phyloP scores from a whole-genome alignment of 2,329 filamentous ascomycete species.

The Cladosporium velox region DNA sequence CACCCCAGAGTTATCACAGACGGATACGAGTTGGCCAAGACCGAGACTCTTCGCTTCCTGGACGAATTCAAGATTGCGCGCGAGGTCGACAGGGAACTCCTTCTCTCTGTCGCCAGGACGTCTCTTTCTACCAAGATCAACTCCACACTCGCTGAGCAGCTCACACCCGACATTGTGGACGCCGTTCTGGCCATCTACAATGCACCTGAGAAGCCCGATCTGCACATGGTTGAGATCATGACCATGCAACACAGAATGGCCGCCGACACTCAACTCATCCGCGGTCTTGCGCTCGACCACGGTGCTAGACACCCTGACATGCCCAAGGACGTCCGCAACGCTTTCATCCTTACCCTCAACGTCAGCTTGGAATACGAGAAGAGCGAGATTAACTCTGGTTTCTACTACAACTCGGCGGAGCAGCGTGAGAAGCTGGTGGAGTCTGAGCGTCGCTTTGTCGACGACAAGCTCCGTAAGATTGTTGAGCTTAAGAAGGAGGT shows the following conservation, averaged over 20 bases:
- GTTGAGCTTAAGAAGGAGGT: constrained; percentile 97
- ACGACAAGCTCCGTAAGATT: constrained; percentile 95
- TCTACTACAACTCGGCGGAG: constrained; percentile 97
- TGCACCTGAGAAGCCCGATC: constrained; percentile 84
- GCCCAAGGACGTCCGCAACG: constrained; percentile 95
- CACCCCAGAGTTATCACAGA: constrained; percentile 97
- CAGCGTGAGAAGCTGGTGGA: constrained; percentile 98
- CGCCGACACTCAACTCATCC: constrained; percentile 93
- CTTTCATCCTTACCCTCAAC: constrained; percentile 91
- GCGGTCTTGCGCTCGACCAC: constrained; percentile 89
- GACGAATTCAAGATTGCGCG: constrained; percentile 88
- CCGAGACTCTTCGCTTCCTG: constrained; percentile 89
- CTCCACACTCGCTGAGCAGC: constrained; percentile 79
- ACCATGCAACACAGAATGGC: constrained; percentile 99
- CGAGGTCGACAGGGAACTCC: constrained; percentile 88
- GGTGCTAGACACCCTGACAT: constrained; percentile 97
- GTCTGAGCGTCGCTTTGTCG: constrained; percentile 92
- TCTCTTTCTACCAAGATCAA: constrained; percentile 96
- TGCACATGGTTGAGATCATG: constrained; percentile 99
- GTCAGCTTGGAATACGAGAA: constrained; percentile 98
- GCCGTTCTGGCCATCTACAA: constrained; percentile 93
- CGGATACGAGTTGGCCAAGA: constrained; percentile 95
- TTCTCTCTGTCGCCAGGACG: constrained; percentile 89
- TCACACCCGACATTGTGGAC: constrained; percentile 94
- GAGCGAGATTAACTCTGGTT: constrained; percentile 97